Percentiles rank a stretch among this genome's conserved stretches.
phyloP scores from a whole-genome alignment of 2,329 filamentous ascomycete genomes.

The Cladosporium sp. region DNA sequence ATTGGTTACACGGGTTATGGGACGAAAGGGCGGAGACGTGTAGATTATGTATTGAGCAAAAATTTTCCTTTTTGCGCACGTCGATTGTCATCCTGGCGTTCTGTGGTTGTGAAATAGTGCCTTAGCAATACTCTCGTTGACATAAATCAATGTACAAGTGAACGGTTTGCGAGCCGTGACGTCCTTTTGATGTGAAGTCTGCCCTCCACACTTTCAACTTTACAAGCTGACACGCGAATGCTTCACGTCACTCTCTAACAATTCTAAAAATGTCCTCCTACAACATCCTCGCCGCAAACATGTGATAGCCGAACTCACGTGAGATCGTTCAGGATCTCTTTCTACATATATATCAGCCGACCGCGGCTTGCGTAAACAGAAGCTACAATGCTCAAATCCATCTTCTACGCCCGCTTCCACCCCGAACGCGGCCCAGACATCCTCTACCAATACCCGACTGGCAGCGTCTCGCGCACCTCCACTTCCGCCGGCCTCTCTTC shows the following conservation, averaged over 20 bases:
- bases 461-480: conserved; percentile 17
- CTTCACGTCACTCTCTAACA: too few relatives aligned
- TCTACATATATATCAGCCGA: not conserved
- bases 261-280: too few relatives aligned
- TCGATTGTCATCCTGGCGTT: too few relatives aligned
- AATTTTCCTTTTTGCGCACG: conserved; percentile 7
- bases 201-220: too few relatives aligned
- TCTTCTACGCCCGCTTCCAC: conserved; percentile 66
- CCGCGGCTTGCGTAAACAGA: not conserved
- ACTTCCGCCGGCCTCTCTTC: not conserved
- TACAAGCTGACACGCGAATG: too few relatives aligned
- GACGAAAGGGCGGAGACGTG: conserved; percentile 2
- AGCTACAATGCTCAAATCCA: conserved; percentile 54
- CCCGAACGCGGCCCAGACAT: conserved; percentile 41
- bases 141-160: too few relatives aligned
- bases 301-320: not conserved
- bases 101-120: too few relatives aligned
- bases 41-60: conserved; percentile 11
- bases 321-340: not conserved
- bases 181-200: too few relatives aligned
- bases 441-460: conserved; percentile 28
- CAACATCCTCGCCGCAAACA: not conserved
- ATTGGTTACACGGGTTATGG: conserved; percentile 3
- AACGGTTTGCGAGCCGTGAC: too few relatives aligned
- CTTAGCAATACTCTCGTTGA: too few relatives aligned